Evolutionary conservation across 169 alveolate species (phyloP).

Genomic region (Plasmodium vinckei): DNA sequence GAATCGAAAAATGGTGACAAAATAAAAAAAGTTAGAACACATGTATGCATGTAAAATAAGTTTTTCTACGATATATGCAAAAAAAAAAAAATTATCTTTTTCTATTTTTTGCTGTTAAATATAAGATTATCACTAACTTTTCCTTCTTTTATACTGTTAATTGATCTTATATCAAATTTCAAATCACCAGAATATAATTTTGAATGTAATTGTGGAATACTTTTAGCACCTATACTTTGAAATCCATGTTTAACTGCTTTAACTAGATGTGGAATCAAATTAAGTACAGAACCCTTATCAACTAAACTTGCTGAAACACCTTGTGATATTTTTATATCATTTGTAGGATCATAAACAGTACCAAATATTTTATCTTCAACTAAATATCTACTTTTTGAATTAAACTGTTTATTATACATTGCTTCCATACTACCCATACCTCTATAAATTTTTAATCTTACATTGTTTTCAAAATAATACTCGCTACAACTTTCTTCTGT

Average conservation of each 20-base stretch:
- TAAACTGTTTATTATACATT: constrained; percentile 76
- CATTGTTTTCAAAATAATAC: constrained; percentile 90
- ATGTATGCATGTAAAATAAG: too few species aligned
- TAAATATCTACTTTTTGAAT: constrained; percentile 77
- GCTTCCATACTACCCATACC: constrained; percentile 94
- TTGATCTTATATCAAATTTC: constrained; percentile 78
- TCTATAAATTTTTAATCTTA: constrained; percentile 87
- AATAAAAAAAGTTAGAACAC: too few species aligned
- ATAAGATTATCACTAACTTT: constrained; percentile 47
- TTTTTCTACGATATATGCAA: too few species aligned
- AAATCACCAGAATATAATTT: constrained; percentile 78
- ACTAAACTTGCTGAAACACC: constrained; percentile 91
- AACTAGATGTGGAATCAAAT: constrained; percentile 87
- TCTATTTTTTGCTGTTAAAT: constrained; percentile 41
- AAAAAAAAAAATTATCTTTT: constrained; percentile 2
- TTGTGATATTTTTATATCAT: constrained; percentile 86
- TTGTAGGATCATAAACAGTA: constrained; percentile 76
- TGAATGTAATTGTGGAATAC: constrained; percentile 77
- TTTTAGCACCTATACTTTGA: constrained; percentile 78
- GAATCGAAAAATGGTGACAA: too few species aligned
- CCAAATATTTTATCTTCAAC: constrained; percentile 60
- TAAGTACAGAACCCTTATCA: constrained; percentile 90
- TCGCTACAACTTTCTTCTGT: constrained; percentile 96
- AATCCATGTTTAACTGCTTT: constrained; percentile 88
- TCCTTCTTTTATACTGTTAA: constrained; percentile 66